Evolutionary conservation across 805 yeast species (phyloP).

Genomic region (Myxozyma lipomycoides): DNA sequence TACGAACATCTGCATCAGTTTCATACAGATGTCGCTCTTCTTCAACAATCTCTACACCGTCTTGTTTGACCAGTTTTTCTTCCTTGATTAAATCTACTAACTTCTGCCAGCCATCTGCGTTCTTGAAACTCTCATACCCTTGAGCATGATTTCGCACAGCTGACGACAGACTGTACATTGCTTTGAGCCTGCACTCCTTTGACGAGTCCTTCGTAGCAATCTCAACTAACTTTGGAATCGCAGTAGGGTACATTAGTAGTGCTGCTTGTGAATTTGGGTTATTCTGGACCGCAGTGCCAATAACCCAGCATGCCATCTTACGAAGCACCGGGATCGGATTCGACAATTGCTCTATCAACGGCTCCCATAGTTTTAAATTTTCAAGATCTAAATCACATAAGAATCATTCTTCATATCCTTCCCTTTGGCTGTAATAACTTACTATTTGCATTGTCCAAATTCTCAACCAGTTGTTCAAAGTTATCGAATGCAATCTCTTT

Average conservation of each 20-base stretch:
- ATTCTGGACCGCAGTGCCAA: slow-evolving; percentile 92
- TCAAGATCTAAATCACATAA: slow-evolving; percentile 48
- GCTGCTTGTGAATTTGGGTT: slow-evolving; percentile 66
- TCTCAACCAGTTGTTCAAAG: slow-evolving; percentile 78
- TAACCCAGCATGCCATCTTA: slow-evolving; percentile 61
- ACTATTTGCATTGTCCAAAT: slow-evolving; percentile 87
- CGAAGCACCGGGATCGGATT: slow-evolving; percentile 47
- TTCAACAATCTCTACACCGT: slow-evolving; percentile 1
- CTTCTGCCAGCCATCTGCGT: slow-evolving; percentile 57
- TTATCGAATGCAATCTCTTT: slow-evolving; percentile 79
- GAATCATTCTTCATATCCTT: background rate
- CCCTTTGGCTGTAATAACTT: slow-evolving; percentile 3
- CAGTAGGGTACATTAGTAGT: slow-evolving; percentile 29
- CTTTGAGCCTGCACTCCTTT: slow-evolving; percentile 51
- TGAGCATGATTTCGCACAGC: slow-evolving; percentile 62
- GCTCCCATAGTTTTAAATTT: slow-evolving; percentile 75
- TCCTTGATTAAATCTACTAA: slow-evolving; percentile 12
- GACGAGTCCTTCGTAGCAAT: slow-evolving; percentile 31
- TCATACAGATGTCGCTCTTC: slow-evolving; percentile 13
- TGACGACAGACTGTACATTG: slow-evolving; percentile 73
- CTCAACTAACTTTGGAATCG: slow-evolving; percentile 35
- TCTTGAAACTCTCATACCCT: slow-evolving; percentile 54
- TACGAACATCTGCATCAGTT: slow-evolving; percentile 15
- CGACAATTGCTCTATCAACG: slow-evolving; percentile 54
- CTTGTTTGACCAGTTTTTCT: background rate